Evolutionary conservation across 768 basidiomycete species (phyloP).

Genomic region (Gautieria morchelliformis): DNA sequence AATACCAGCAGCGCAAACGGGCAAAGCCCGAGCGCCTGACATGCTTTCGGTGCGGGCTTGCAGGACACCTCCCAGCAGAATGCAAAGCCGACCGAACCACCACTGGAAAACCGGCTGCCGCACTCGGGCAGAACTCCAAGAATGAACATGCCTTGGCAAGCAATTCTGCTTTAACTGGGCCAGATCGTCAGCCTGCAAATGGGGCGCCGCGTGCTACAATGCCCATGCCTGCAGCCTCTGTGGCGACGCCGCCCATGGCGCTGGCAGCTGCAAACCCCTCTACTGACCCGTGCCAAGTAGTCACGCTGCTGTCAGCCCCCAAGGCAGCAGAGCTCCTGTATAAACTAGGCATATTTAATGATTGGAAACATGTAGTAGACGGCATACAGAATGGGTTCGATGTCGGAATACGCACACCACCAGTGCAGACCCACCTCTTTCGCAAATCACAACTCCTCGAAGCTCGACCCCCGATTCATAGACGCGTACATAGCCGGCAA

Average conservation of each 20-base stretch:
- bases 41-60: too few relatives aligned
- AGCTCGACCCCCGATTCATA: too few relatives aligned
- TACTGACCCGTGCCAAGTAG: conserved; percentile 23
- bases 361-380: conserved; percentile 21
- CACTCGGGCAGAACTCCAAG: too few relatives aligned
- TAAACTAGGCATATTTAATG: too few relatives aligned
- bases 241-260: too few relatives aligned
- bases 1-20: too few relatives aligned
- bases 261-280: conserved; percentile 13
- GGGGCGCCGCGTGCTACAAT: conserved; percentile 13
- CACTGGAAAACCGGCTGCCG: too few relatives aligned
- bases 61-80: too few relatives aligned
- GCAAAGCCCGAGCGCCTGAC: too few relatives aligned
- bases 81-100: too few relatives aligned
- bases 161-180: conserved; percentile 24
- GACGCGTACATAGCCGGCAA: conserved; percentile 24
- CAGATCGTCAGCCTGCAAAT: conserved; percentile 11
- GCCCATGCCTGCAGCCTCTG: conserved; percentile 25
- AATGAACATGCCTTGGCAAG: conserved; percentile 13
- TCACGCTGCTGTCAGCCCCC: conserved; percentile 25
- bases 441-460: conserved; percentile 28
- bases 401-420: conserved; percentile 19
- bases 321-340: too few relatives aligned
- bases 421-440: conserved; percentile 18
- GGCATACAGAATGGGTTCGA: conserved; percentile 29